Evolutionary conservation across 2,329 filamentous ascomycete genomes (phyloP).

Genomic region (Colletotrichum cordylinicola): DNA sequence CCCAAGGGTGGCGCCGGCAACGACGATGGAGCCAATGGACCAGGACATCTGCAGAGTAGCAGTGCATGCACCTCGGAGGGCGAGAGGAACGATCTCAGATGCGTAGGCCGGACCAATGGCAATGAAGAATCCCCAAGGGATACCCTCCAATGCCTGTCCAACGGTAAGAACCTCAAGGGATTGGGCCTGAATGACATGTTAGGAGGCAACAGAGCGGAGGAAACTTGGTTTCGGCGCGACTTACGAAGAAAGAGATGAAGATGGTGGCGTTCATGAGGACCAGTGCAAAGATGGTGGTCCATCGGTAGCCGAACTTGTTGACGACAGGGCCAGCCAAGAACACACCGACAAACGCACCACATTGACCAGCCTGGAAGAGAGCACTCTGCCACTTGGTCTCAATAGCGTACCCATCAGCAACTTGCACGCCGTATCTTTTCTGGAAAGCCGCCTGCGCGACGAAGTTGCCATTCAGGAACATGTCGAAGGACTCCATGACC

Average conservation of each 20-base stretch:
- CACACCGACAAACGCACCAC: slow-evolving; percentile 41
- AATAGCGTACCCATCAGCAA: slow-evolving; percentile 29
- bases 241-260: slow-evolving; percentile 52
- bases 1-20: slow-evolving; percentile 57
- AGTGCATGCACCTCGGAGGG: slow-evolving; percentile 60
- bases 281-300: slow-evolving; percentile 37
- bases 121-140: slow-evolving; percentile 69
- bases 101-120: slow-evolving; percentile 67
- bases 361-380: slow-evolving; percentile 36
- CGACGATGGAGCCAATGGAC: slow-evolving; percentile 66
- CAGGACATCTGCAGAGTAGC: slow-evolving; percentile 70
- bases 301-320: slow-evolving; percentile 40
- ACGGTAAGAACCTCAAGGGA: slow-evolving; percentile 49
- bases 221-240: slow-evolving; percentile 38
- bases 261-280: slow-evolving; percentile 38
- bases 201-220: slow-evolving; percentile 13
- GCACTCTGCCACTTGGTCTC: slow-evolving; percentile 47
- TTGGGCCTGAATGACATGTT: slow-evolving; percentile 31
- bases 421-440: slow-evolving; percentile 38
- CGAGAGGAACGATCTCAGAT: slow-evolving; percentile 63
- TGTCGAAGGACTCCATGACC: slow-evolving; percentile 57
- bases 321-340: slow-evolving; percentile 43
- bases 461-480: slow-evolving; percentile 54
- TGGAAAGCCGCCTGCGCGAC: slow-evolving; percentile 46
- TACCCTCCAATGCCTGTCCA: slow-evolving; percentile 62